These are phyloP conservation scores for Phycomyces blakesleeanus DNA, from an alignment of 192 early-diverging fungal species.

Conservation along the genomic window DNA sequence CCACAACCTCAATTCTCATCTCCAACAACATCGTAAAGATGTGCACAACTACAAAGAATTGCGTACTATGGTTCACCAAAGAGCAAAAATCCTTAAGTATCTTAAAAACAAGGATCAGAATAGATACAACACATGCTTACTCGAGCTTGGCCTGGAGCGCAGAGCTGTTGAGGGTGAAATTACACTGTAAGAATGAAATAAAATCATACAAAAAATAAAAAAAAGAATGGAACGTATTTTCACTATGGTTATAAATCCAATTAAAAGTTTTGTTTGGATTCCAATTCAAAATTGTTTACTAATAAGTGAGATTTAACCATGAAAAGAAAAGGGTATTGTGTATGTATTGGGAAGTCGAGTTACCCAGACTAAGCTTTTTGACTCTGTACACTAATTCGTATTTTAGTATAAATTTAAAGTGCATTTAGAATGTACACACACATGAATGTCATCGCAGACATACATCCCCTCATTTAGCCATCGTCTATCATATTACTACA, in stretches of 20 bases:
- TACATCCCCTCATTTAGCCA: too few relatives aligned
- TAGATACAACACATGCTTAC: slow-evolving; percentile 67
- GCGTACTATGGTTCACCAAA: slow-evolving; percentile 75
- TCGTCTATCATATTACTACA: too few relatives aligned
- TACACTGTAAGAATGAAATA: slow-evolving; percentile 39
- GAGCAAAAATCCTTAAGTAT: slow-evolving; percentile 85
- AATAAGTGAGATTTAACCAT: too few relatives aligned
- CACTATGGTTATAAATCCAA: background rate
- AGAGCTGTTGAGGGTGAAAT: slow-evolving; percentile 63
- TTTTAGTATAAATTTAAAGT: too few relatives aligned
- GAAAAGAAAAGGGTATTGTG: too few relatives aligned
- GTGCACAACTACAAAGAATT: slow-evolving; percentile 83
- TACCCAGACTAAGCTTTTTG: too few relatives aligned
- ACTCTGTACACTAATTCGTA: too few relatives aligned
- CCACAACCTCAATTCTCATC: slow-evolving; percentile 78
- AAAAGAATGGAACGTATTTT: background rate
- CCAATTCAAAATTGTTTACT: too few relatives aligned
- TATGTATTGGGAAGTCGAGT: too few relatives aligned
- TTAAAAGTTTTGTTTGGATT: too few relatives aligned
- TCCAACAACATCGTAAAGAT: slow-evolving; percentile 81
- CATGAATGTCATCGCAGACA: too few relatives aligned
- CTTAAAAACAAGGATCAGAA: slow-evolving; percentile 66
- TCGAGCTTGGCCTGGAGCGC: slow-evolving; percentile 66
- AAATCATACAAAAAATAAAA: background rate
- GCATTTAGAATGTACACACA: too few relatives aligned